phyloP scores from a whole-genome alignment of 495 filamentous ascomycete genomes.

The Hapsidospora chrysogenum region DNA sequence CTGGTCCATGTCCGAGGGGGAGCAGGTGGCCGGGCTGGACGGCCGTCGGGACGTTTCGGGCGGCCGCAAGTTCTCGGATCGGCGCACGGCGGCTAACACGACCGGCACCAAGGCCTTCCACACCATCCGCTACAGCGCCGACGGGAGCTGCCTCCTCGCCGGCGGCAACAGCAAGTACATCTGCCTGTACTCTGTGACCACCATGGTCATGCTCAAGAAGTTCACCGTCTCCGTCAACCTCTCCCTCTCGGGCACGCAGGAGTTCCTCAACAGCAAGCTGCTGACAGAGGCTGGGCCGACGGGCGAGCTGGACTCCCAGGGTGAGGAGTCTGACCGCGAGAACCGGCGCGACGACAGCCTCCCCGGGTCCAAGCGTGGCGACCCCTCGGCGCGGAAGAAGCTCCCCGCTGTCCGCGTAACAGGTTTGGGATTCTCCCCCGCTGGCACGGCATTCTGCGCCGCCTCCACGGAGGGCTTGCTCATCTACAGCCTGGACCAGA shows the following conservation, averaged over 20 bases:
- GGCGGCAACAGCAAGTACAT: conserved; percentile 95
- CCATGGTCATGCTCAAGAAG: conserved; percentile 81
- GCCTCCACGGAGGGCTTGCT: conserved; percentile 88
- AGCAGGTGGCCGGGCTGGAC: conserved; percentile 67
- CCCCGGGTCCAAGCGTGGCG: conserved; percentile 69
- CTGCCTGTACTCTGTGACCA: conserved; percentile 80
- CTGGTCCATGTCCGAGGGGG: conserved; percentile 79
- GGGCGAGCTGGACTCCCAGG: conserved; percentile 67
- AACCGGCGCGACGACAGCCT: conserved; percentile 67
- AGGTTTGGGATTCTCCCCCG: conserved; percentile 72
- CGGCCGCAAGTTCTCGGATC: conserved; percentile 71
- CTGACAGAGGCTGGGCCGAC: conserved; percentile 81
- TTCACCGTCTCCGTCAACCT: conserved; percentile 89
- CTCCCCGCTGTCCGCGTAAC: conserved; percentile 76
- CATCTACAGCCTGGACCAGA: conserved; percentile 74
- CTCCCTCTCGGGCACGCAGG: conserved; percentile 86
- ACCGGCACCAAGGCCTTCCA: conserved; percentile 80
- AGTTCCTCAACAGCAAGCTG: conserved; percentile 81
- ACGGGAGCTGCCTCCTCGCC: conserved; percentile 78
- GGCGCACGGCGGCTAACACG: conserved; percentile 77
- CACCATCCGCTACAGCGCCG: conserved; percentile 74
- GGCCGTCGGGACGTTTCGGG: conserved; percentile 85
- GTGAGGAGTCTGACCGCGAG: conserved; percentile 78
- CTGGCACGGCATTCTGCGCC: conserved; percentile 80
- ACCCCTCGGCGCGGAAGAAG: conserved; percentile 56